These are phyloP conservation scores for Discostella stelligeroides DNA, from an alignment of 108 stramenopile genomes.

Conservation along the genomic window DNA sequence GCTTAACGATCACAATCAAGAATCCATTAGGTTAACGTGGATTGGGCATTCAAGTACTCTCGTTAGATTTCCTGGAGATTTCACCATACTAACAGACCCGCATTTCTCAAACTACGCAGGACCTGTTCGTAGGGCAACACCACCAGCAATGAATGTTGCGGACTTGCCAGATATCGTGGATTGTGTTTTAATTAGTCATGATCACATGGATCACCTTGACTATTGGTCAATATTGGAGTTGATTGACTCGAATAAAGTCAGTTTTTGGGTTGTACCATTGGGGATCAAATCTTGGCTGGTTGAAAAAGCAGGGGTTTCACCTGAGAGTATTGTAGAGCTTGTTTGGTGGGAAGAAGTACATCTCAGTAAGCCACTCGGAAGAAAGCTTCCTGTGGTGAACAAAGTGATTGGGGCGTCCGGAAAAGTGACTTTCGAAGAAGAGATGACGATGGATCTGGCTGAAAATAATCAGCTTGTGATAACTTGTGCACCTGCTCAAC, in stretches of 20 bases:
- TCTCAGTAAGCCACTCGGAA: slow-evolving; percentile 19
- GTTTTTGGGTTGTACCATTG: slow-evolving; percentile 76
- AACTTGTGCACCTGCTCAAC: slow-evolving; percentile 88
- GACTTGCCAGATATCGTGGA: slow-evolving; percentile 63
- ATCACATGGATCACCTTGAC: slow-evolving; percentile 91
- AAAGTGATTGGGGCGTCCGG: slow-evolving; percentile 49
- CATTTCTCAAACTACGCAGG: slow-evolving; percentile 70
- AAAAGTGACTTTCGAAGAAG: slow-evolving; percentile 11
- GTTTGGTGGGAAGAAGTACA: slow-evolving; percentile 88
- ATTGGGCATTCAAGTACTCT: slow-evolving; percentile 81
- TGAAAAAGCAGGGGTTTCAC: slow-evolving; percentile 54
- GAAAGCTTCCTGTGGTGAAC: slow-evolving; percentile 19
- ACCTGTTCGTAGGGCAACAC: slow-evolving; percentile 57
- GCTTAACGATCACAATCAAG: slow-evolving; percentile 11
- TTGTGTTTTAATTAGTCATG: slow-evolving; percentile 83
- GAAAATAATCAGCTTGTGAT: slow-evolving; percentile 33
- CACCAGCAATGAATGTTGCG: slow-evolving; percentile 58
- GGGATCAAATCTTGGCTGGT: slow-evolving; percentile 78
- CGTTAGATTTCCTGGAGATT: slow-evolving; percentile 55
- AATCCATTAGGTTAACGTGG: slow-evolving; percentile 71
- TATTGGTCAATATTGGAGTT: slow-evolving; percentile 54
- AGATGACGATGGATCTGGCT: not conserved
- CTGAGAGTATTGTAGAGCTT: slow-evolving; percentile 73
- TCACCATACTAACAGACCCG: slow-evolving; percentile 81
- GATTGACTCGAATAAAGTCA: slow-evolving; percentile 47